These are phyloP conservation scores for Musa balbisiana DNA, from an alignment of 202 grass and related monocot species.

Conservation along the genomic window DNA sequence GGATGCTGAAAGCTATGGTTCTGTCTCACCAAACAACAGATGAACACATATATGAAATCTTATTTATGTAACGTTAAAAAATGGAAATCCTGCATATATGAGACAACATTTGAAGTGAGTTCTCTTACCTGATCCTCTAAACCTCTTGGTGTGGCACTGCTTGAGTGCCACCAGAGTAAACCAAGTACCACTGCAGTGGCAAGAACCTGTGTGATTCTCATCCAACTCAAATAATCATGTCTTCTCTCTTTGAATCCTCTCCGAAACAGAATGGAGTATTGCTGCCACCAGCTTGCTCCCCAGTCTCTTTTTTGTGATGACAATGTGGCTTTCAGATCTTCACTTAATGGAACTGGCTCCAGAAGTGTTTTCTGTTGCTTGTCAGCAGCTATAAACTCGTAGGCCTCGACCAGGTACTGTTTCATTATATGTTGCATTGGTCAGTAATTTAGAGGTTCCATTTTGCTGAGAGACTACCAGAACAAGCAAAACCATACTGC, in stretches of 20 bases:
- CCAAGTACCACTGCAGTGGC: conserved; percentile 80
- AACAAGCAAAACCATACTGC: background rate
- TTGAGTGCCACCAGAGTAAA: conserved; percentile 79
- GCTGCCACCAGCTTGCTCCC: conserved; percentile 81
- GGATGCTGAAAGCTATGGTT: too few species aligned
- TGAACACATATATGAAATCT: too few species aligned
- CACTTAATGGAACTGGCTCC: conserved; percentile 36
- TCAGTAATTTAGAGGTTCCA: background rate
- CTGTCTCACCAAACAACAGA: too few species aligned
- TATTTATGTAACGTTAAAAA: background rate
- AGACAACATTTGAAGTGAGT: background rate
- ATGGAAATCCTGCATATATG: background rate
- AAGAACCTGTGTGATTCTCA: conserved; percentile 95
- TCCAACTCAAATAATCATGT: conserved; percentile 93
- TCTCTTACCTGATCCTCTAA: conserved; percentile 70
- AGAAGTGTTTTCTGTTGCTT: conserved; percentile 65
- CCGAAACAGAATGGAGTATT: conserved; percentile 86
- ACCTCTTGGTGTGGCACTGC: conserved; percentile 41
- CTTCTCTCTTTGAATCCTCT: conserved; percentile 88
- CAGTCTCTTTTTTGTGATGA: conserved; percentile 60
- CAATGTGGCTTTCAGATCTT: conserved; percentile 47
- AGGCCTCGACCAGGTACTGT: conserved; percentile 77
- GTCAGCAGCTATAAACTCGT: conserved; percentile 59
- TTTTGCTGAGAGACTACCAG: background rate
- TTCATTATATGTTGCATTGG: background rate